These are phyloP conservation scores for Mortierella alpina DNA, from an alignment of 192 early-diverging fungal genomes.

Conservation along the genomic window DNA sequence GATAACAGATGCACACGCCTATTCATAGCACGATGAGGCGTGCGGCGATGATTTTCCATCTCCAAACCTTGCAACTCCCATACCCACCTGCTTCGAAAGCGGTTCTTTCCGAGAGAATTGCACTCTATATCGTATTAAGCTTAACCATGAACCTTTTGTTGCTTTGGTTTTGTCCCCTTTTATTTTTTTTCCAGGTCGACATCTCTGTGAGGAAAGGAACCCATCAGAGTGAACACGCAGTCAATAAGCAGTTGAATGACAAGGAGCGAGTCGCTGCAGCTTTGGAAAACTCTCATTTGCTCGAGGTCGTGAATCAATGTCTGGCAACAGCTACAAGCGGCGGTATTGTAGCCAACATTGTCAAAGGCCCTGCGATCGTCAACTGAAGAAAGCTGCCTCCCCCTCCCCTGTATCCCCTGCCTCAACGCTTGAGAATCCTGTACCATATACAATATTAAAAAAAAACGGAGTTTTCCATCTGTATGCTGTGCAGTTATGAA, in stretches of 20 bases:
- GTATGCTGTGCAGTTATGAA: not conserved
- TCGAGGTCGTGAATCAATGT: constrained; percentile 96
- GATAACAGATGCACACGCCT: not conserved
- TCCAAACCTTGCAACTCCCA: too few species aligned
- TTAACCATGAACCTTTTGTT: too few species aligned
- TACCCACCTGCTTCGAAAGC: too few species aligned
- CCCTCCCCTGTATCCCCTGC: too few species aligned
- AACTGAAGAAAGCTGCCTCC: constrained; percentile 3
- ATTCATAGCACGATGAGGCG: too few species aligned
- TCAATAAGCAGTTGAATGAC: constrained; percentile 99
- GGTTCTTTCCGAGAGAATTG: too few species aligned
- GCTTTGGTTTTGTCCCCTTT: not conserved
- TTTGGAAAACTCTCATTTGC: constrained; percentile 91
- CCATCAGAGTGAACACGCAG: constrained; percentile 94
- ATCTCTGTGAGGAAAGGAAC: constrained; percentile 92
- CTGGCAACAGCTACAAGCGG: constrained; percentile 68
- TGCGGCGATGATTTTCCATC: too few species aligned
- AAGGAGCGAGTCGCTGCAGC: constrained; percentile 99
- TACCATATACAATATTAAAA: constrained; percentile 8
- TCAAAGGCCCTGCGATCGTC: constrained; percentile 36
- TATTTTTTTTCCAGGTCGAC: constrained; percentile 69
- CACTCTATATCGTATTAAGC: too few species aligned
- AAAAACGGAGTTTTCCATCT: not conserved
- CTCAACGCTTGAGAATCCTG: not conserved
- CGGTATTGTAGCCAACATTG: constrained; percentile 51